These are phyloP conservation scores for Silene latifolia DNA, from an alignment of 148 eudicot genomes.

Conservation along the genomic window DNA sequence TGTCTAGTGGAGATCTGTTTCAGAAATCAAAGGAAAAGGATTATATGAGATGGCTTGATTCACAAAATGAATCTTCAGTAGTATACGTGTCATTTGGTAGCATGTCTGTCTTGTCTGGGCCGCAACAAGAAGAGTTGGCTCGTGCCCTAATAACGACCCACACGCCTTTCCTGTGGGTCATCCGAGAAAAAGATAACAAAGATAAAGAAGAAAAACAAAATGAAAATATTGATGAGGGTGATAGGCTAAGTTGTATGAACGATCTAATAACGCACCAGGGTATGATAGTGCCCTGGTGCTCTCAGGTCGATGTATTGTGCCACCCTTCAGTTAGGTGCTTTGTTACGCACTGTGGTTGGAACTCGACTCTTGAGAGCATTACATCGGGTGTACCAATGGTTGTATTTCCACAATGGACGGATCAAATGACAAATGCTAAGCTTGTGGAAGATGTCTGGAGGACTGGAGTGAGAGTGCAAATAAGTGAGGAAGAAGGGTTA, in stretches of 20 bases:
- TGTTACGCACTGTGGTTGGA: conserved; percentile 71
- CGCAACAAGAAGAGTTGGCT: conserved; percentile 48
- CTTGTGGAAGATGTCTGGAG: conserved; percentile 46
- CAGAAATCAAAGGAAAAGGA: conserved; percentile 22
- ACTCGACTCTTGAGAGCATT: conserved; percentile 53
- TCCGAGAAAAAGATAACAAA: conserved; percentile 27
- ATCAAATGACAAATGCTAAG: conserved; percentile 54
- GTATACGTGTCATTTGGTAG: conserved; percentile 74
- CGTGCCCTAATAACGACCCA: conserved; percentile 35
- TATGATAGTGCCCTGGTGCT: conserved; percentile 46
- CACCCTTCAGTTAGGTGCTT: conserved; percentile 44
- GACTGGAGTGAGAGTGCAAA: conserved; percentile 39
- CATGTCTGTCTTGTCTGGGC: conserved; percentile 25
- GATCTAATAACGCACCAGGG: conserved; percentile 36
- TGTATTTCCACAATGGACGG: conserved; percentile 47
- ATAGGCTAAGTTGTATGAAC: conserved; percentile 31
- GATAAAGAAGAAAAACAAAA: background rate
- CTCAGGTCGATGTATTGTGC: conserved; percentile 43
- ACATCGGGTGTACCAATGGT: conserved; percentile 51
- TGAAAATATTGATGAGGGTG: conserved; percentile 7
- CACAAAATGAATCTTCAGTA: conserved; percentile 45
- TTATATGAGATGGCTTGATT: conserved; percentile 46
- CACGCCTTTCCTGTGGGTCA: conserved; percentile 68
- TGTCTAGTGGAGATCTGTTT: too few relatives aligned
- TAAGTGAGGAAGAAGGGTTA: conserved; percentile 25